Percentiles rank a stretch among this genome's conserved stretches.
phyloP scores from a whole-genome alignment of 805 yeast species.

The Spathaspora hagerdaliae region DNA sequence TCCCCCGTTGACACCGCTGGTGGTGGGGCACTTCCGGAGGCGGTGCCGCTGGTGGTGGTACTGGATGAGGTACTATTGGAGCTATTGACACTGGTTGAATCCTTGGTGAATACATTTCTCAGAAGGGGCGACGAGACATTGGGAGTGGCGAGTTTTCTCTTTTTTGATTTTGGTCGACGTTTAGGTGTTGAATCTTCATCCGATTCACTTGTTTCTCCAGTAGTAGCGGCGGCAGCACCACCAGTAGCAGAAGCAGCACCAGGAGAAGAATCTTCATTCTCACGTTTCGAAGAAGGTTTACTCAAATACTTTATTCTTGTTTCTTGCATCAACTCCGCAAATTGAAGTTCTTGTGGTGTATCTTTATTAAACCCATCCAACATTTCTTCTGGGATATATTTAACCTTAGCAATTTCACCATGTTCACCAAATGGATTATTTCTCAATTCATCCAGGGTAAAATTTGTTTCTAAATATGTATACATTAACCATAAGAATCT shows the following conservation, averaged over 20 bases:
- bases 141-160: conserved; percentile 8
- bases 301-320: conserved; percentile 37
- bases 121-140: conserved; percentile 13
- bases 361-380: conserved; percentile 39
- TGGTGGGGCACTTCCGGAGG: not conserved
- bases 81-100: too few relatives aligned
- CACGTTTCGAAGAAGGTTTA: conserved; percentile 17
- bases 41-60: not conserved
- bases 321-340: conserved; percentile 45
- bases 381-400: conserved; percentile 24
- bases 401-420: conserved; percentile 32
- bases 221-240: not conserved
- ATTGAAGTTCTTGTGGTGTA: conserved; percentile 44
- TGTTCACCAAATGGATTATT: conserved; percentile 55
- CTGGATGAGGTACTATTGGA: not conserved
- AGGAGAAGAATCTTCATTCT: not conserved
- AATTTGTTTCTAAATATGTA: conserved; percentile 71
- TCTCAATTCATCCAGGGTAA: conserved; percentile 46
- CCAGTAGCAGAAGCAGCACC: too few relatives aligned
- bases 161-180: not conserved
- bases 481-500: conserved; percentile 83
- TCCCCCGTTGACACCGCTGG: not conserved
- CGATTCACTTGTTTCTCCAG: conserved; percentile 1
- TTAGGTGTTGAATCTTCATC: not conserved
- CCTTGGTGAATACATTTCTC: conserved; percentile 4